Percentiles rank a stretch among this genome's conserved stretches.
Evolutionary conservation across 2,329 filamentous ascomycete genomes (phyloP).

Genomic region (Trichoderma aggressivum): DNA sequence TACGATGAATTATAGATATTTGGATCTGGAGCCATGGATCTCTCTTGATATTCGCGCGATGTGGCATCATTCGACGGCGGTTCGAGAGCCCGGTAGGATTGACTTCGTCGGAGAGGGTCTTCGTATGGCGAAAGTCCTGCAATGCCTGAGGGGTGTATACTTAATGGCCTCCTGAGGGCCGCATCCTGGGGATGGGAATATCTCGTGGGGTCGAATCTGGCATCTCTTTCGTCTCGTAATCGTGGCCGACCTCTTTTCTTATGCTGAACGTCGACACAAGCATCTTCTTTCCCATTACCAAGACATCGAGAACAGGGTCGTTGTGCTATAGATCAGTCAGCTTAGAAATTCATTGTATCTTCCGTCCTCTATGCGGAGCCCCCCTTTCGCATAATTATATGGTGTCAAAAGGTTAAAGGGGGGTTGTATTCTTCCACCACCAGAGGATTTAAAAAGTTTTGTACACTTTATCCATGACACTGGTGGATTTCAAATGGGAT

Average conservation of each 20-base stretch:
- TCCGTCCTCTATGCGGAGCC: not conserved
- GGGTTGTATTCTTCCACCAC: not conserved
- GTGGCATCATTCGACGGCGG: slow-evolving; percentile 42
- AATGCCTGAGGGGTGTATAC: slow-evolving; percentile 47
- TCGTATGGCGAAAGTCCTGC: slow-evolving; percentile 44
- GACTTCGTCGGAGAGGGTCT: slow-evolving; percentile 43
- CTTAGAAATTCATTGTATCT: not conserved
- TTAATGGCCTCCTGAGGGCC: slow-evolving; percentile 47
- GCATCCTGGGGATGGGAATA: slow-evolving; percentile 46
- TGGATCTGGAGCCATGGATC: slow-evolving; percentile 46
- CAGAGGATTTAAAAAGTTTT: not conserved
- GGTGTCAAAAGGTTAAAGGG: not conserved
- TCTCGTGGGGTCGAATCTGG: slow-evolving; percentile 52
- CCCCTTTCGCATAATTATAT: not conserved
- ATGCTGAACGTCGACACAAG: slow-evolving; percentile 79
- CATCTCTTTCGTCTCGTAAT: slow-evolving; percentile 67
- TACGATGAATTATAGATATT: slow-evolving; percentile 47
- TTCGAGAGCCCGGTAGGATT: slow-evolving; percentile 53
- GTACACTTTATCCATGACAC: too few relatives aligned
- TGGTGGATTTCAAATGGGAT: too few relatives aligned
- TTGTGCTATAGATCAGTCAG: slow-evolving; percentile 54
- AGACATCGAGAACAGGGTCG: slow-evolving; percentile 75
- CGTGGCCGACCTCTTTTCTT: slow-evolving; percentile 79
- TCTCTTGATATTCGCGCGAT: slow-evolving; percentile 49
- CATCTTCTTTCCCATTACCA: slow-evolving; percentile 74